Percentiles rank a stretch among this genome's conserved stretches.
phyloP scores from a whole-genome alignment of 192 early-diverging fungal species.

The Mortierella alpina region DNA sequence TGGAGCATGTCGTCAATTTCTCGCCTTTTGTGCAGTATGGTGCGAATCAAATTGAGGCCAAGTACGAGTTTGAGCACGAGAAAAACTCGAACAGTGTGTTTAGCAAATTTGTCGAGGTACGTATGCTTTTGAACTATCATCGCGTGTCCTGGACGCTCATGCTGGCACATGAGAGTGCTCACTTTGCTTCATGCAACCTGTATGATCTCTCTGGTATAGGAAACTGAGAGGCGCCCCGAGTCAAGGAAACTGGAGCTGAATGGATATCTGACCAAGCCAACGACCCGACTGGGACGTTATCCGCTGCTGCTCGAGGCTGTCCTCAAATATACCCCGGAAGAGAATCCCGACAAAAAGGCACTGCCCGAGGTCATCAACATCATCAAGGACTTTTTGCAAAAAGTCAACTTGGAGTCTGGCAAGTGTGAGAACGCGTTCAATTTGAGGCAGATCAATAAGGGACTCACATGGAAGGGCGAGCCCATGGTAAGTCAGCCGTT shows the following conservation, averaged over 20 bases:
- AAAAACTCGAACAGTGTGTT: conserved; percentile 73
- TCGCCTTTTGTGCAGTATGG: conserved; percentile 89
- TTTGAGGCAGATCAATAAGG: conserved; percentile 77
- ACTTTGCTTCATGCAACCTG: not conserved
- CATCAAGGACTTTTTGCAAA: conserved; percentile 78
- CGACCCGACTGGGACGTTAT: conserved; percentile 89
- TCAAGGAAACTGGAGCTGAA: conserved; percentile 86
- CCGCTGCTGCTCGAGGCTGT: conserved; percentile 84
- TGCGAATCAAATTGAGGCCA: conserved; percentile 84
- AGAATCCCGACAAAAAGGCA: conserved; percentile 80
- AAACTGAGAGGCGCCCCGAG: conserved; percentile 79
- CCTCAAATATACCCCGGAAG: conserved; percentile 84
- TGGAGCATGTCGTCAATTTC: conserved; percentile 75
- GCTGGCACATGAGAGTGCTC: not conserved
- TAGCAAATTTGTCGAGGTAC: conserved; percentile 80
- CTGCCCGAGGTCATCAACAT: conserved; percentile 79
- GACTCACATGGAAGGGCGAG: conserved; percentile 69
- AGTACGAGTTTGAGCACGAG: conserved; percentile 86
- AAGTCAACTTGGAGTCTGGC: conserved; percentile 90
- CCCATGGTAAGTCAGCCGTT: conserved; percentile 27
- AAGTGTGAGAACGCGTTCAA: conserved; percentile 90
- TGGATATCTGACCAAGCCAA: conserved; percentile 89
- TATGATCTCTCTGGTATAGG: conserved; percentile 49
- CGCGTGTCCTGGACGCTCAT: not conserved
- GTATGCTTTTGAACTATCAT: not conserved